These are phyloP conservation scores for Chaetoscypha palmicola DNA, from an alignment of 2,329 filamentous ascomycete genomes.

Conservation along the genomic window DNA sequence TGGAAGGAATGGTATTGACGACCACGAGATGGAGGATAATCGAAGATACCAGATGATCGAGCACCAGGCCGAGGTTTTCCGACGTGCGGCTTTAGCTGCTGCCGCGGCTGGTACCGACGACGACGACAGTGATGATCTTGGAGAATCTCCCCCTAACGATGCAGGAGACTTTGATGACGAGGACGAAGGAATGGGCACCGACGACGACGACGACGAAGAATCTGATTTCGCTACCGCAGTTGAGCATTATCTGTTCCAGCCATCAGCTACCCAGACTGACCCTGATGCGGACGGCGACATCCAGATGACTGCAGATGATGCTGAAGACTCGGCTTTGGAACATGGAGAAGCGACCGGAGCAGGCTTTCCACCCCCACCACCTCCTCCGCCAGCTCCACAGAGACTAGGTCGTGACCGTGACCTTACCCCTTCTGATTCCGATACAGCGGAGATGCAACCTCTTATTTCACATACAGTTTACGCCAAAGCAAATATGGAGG, in stretches of 20 bases:
- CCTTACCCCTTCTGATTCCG: slow-evolving; percentile 64
- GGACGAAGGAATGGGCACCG: slow-evolving; percentile 24
- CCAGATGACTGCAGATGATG: slow-evolving; percentile 36
- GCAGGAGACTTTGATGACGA: slow-evolving; percentile 26
- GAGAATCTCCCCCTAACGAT: slow-evolving; percentile 42
- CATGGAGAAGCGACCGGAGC: slow-evolving; percentile 71
- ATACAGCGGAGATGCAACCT: slow-evolving; percentile 54
- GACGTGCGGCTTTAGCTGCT: slow-evolving; percentile 13
- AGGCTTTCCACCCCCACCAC: slow-evolving; percentile 62
- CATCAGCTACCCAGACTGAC: slow-evolving; percentile 31
- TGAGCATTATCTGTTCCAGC: slow-evolving; percentile 8
- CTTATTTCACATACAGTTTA: slow-evolving; percentile 55
- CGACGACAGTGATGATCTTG: slow-evolving; percentile 28
- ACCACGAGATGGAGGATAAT: slow-evolving; percentile 54
- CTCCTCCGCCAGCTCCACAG: slow-evolving; percentile 38
- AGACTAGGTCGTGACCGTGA: slow-evolving; percentile 47
- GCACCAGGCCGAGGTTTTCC: slow-evolving; percentile 13
- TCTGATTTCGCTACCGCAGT: slow-evolving; percentile 5
- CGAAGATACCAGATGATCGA: slow-evolving; percentile 13
- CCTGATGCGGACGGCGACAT: slow-evolving; percentile 37
- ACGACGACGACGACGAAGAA: slow-evolving; percentile 35
- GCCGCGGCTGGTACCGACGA: slow-evolving; percentile 18
- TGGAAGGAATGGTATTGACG: slow-evolving; percentile 72
- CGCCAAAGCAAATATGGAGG: slow-evolving; percentile 58
- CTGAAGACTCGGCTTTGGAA: slow-evolving; percentile 57